These are phyloP conservation scores for Micractinium conductrix DNA, from an alignment of 139 green algal genomes.

Conservation along the genomic window DNA sequence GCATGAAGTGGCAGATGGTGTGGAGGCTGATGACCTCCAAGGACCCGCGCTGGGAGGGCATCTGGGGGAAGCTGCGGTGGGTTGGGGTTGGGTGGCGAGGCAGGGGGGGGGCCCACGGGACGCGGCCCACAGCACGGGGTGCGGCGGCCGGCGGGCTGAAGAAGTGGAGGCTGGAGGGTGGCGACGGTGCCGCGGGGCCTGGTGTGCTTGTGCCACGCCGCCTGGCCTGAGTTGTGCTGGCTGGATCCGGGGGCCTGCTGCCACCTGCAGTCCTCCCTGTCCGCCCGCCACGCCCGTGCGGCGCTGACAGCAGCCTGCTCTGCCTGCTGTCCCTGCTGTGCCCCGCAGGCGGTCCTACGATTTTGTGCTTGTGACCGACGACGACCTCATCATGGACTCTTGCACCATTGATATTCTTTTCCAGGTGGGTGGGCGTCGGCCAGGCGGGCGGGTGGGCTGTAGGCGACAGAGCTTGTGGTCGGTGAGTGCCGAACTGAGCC, in stretches of 20 bases:
- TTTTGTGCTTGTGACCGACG: slow-evolving; percentile 18
- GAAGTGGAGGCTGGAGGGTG: too few species aligned
- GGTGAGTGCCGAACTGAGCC: too few species aligned
- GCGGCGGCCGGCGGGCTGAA: too few species aligned
- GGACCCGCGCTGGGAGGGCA: neutral
- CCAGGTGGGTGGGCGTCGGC: neutral
- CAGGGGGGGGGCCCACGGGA: neutral
- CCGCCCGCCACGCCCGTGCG: neutral
- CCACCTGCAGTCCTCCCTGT: neutral
- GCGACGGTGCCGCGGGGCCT: too few species aligned
- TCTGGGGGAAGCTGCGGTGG: neutral
- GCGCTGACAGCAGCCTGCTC: neutral
- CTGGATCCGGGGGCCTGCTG: neutral
- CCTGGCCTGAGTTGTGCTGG: too few species aligned
- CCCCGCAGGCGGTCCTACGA: slow-evolving; percentile 10
- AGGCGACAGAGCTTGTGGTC: neutral
- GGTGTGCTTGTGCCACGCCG: neutral
- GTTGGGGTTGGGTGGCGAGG: neutral
- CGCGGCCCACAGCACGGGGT: too few species aligned
- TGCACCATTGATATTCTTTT: slow-evolving; percentile 24
- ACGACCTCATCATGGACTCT: slow-evolving; percentile 28
- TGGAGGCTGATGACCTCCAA: slow-evolving; percentile 8
- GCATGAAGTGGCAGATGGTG: slow-evolving; percentile 30
- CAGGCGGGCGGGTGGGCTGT: neutral
- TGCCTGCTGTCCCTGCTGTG: neutral